Base-by-base conservation (phyloP, 495 filamentous ascomycete species). In the Bryoglossum gracile region DNA sequence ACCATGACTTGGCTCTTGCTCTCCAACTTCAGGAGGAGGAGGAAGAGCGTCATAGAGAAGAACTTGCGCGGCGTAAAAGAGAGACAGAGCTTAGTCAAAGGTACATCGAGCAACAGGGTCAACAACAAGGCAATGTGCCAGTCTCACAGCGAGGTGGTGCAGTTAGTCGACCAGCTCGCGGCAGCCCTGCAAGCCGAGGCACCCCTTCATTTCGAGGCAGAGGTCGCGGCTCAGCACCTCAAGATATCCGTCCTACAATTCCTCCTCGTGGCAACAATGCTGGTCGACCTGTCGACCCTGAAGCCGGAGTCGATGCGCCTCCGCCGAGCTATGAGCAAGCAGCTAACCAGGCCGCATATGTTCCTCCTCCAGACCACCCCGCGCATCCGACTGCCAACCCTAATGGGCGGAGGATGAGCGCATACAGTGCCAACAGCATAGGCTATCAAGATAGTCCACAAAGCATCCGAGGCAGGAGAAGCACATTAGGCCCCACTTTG, bases 291-390 rank as follows among this genome's bases (percentile, higher is more conserved):
- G 66, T 63, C 46, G 52, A 55, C 53, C 51, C 65, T 14, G 68
- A 74, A 16, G 68, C 72, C n/a, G 73, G 68, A 4, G 71, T 77
- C 3, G 77, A 82, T 39, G 79, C 75, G 0, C 81, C 84, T 3
- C 87, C 86, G 9, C 88, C 88, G 4, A 81, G 77, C 11, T 94
- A 94, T 60, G 88, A 92, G 65, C 84, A 90, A 68, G 83, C 85
- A 6, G 75, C 84, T 0, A 77, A 72, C 24, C 72, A 73, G 40
- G 74, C 71, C 5, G 73, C 75, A 4, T 89, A 87, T 53, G 66
- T 79, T 9, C 81, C 83, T 3, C 81, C 84, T 0, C 60, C 65
- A 17, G 70, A 75, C 14, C 76, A 79, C 49, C 77, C 84, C 0
- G 71, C 68, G 22, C 71, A 73, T 57, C 72, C 78, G 30, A 57